Evolutionary conservation across 345 rosid species (phyloP), one percentile per base, ranked within the genome.

Genomic region (Alliaria petiolata): DNA sequence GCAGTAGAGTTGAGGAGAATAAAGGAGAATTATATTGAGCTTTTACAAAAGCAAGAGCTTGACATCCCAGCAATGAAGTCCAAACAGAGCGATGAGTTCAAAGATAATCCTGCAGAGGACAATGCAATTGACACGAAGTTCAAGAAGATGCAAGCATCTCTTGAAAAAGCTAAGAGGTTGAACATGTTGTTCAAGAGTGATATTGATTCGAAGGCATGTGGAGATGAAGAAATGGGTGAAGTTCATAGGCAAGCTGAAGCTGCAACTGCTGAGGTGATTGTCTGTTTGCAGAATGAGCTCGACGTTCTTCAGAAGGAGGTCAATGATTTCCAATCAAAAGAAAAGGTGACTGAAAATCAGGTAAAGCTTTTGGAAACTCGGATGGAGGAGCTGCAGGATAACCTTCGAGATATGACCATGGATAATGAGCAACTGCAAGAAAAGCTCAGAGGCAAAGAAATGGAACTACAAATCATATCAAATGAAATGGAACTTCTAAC

Each of bases 211-310:
- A 85, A 83, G 83, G 85, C 75, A 39, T 84, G 87, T 61, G 89
- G 87, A 62, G 96, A 87, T 82, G 86, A 81, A 78, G 93, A 91
- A 76, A 83, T 72, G 88, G 87, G 87, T 50, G 79, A 83, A 79
- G 78, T 86, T 71, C 65, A 83, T 70, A 81, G 72, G 70, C 96
- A 93, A 83, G 96, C 79, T 65, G 98, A 93, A 82, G 95, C 86
- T 77, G 97, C 89, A 75, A 86, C 96, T 65, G 97, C 85, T 4
- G 95, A 91, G 86, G 96, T 88, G 72, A 91, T 93, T 77, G 87
- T 93, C 76, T 87, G 91, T 69, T 77, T 91, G 90, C 93, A 91
- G 85, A 89, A 89, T 79, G 98, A 88, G 83, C 98, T 95, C 45
- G 78, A 84, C 71, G 43, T 73, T 79, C 98, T 95, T 79, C 97